Evolutionary conservation across 2,329 filamentous ascomycete genomes (phyloP), one percentile per base, ranked within the genome.

Genomic region (Cladobotryum mycophilum): DNA sequence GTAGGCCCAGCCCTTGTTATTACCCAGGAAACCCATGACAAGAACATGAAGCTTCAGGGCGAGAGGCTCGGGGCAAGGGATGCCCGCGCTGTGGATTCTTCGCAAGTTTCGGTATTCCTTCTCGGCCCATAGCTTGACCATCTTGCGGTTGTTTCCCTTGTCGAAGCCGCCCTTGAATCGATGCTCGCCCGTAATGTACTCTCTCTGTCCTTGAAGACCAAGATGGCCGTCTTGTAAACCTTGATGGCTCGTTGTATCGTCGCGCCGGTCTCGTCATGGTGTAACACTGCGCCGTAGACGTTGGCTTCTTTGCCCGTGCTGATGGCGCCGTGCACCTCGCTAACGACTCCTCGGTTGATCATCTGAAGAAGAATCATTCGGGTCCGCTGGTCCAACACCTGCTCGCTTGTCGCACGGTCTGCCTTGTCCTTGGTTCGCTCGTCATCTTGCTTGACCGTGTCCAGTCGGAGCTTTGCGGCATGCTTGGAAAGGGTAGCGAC

Each of bases 101-200:
- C 89, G 85, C 62, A 99, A 70, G 70, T 99, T 99, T 40, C 93
- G 82, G 74, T 95, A 95, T 71, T 99, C 93, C 72, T 99, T 99
- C 72, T 99, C 92, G 0, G 95, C 95, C 93, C 93, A 99, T 20
- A 96, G 77, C 70, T 96, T 95, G 59, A 99, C 92, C 92, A 97
- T 97, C 59, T 92, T 90, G 45, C 91, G 82, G 72, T 90, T 96
- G 71, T 90, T 95, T 58, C 87, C 87, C 75, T 96, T 97, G 71
- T 92, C 93, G 66, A 92, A 93, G 45, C 92, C 92, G 55, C 84
- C 79, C 59, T 89, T 82, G 76, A 99, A 99, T 20, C 93, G 80
- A 70, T 91, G 90, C 70, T 99, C 93, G 58, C 93, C 93, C 1
- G 86, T 87, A 55, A 99, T 93, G 69, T 99, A 99, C 62, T 86